Conservation (phyloP, 169 alveolate genomes). For the Plasmodium inui region DNA sequence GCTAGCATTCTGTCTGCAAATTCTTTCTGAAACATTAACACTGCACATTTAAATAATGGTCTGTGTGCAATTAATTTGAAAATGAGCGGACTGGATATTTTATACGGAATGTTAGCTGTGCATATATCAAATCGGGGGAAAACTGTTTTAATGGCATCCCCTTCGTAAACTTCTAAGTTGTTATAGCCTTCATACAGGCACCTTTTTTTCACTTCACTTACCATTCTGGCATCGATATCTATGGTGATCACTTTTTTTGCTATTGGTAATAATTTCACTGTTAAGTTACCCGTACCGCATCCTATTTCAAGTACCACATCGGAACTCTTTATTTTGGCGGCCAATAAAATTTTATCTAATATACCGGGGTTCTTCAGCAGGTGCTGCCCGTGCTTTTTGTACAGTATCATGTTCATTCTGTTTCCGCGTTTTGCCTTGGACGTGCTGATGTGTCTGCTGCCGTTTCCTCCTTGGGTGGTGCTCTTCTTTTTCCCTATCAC, state of each 20-base stretch:
- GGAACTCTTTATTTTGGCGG: conserved; percentile 96
- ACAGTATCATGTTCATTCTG: conserved; percentile 86
- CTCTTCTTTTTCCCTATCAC: conserved; percentile 28
- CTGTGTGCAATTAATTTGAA: conserved; percentile 97
- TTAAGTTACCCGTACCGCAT: conserved; percentile 99
- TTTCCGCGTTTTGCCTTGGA: conserved; percentile 54
- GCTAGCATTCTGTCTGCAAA: conserved; percentile 98
- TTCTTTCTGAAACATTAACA: conserved; percentile 99
- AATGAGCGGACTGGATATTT: conserved; percentile 98
- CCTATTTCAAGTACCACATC: conserved; percentile 99
- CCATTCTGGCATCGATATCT: conserved; percentile 99
- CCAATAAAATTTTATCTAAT: conserved; percentile 94
- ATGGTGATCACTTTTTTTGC: conserved; percentile 98
- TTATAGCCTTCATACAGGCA: conserved; percentile 88
- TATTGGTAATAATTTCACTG: conserved; percentile 94
- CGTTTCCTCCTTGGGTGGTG: not conserved
- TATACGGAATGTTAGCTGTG: conserved; percentile 99
- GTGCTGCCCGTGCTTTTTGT: conserved; percentile 97
- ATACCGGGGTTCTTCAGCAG: conserved; percentile 98
- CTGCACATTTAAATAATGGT: conserved; percentile 97
- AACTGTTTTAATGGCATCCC: conserved; percentile 95
- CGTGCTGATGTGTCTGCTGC: conserved; percentile 40
- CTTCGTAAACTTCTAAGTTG: conserved; percentile 91
- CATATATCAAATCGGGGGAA: conserved; percentile 98
- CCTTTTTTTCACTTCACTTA: conserved; percentile 97